Percentiles rank a stretch among this genome's conserved stretches.
These are phyloP conservation scores for Cephalotrichum gorgonifer DNA, from an alignment of 2,329 filamentous ascomycete genomes.

Conservation along the genomic window DNA sequence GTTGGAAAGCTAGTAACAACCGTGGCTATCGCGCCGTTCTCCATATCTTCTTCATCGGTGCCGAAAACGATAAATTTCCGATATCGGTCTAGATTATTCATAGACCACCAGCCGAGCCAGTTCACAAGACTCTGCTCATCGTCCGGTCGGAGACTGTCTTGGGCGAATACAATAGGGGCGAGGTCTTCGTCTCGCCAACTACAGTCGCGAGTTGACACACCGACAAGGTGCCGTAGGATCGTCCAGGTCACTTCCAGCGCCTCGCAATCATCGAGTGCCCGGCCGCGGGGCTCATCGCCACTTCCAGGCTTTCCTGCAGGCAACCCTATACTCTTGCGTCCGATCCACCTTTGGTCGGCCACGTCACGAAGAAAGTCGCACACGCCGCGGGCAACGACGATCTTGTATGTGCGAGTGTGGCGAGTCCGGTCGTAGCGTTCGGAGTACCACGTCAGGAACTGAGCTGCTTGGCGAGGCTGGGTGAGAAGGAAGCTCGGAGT, in stretches of 20 bases:
- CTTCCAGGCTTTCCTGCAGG: neutral
- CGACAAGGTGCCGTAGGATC: neutral
- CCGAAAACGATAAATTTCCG: constrained; percentile 47
- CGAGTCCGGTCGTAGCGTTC: neutral
- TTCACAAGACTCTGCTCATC: constrained; percentile 54
- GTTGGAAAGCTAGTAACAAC: constrained; percentile 11
- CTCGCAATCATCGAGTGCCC: constrained; percentile 8
- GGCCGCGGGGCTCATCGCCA: neutral
- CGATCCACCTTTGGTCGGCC: neutral
- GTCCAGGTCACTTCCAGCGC: neutral
- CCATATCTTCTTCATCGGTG: constrained; percentile 19
- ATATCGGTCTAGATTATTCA: constrained; percentile 35
- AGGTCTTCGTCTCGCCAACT: constrained; percentile 18
- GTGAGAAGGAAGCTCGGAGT: constrained; percentile 31
- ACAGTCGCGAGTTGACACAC: neutral
- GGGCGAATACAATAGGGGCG: constrained; percentile 33
- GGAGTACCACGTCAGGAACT: constrained; percentile 23
- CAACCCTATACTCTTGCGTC: neutral
- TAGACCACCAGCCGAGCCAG: constrained; percentile 52
- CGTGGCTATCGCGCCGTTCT: neutral
- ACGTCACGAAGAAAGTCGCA: constrained; percentile 19
- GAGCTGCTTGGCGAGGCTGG: constrained; percentile 21
- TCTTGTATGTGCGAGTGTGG: neutral
- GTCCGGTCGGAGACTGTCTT: constrained; percentile 37
- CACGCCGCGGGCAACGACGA: constrained; percentile 19